Conservation (phyloP, 2,329 filamentous ascomycete genomes). For the Fusarium xyrophilum region DNA sequence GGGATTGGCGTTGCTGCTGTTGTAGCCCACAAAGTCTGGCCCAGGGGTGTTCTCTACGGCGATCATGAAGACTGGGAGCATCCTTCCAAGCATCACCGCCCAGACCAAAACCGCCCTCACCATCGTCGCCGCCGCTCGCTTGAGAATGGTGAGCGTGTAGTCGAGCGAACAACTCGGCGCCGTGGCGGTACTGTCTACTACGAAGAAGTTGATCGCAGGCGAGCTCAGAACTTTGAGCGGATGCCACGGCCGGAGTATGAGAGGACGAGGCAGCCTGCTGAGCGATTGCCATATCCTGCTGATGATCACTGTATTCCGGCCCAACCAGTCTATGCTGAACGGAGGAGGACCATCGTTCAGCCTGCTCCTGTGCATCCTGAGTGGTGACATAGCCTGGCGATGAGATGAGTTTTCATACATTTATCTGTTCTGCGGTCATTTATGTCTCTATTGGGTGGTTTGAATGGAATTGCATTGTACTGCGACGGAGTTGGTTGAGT, state of each 20-base stretch:
- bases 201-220: slow-evolving; percentile 30
- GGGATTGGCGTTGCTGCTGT: slow-evolving; percentile 47
- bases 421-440: background rate
- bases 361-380: slow-evolving; percentile 23
- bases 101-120: slow-evolving; percentile 15
- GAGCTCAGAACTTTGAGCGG: slow-evolving; percentile 29
- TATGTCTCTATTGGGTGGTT: background rate
- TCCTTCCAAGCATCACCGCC: slow-evolving; percentile 20
- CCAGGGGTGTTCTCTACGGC: slow-evolving; percentile 42
- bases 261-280: slow-evolving; percentile 11
- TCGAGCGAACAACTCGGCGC: slow-evolving; percentile 23
- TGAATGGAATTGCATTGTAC: background rate
- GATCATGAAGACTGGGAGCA: slow-evolving; percentile 44
- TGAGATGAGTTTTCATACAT: background rate
- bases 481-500: background rate
- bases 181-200: slow-evolving; percentile 30
- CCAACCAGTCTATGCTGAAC: slow-evolving; percentile 33
- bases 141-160: slow-evolving; percentile 15
- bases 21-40: slow-evolving; percentile 48
- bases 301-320: slow-evolving; percentile 29
- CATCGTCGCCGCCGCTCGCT: slow-evolving; percentile 22
- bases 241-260: slow-evolving; percentile 19
- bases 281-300: slow-evolving; percentile 22
- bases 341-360: slow-evolving; percentile 21
- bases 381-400: background rate